A percentile compares a stretch with the other conserved stretches of the same genome.
These are phyloP conservation scores for Rhodotorula toruloides DNA, from an alignment of 768 basidiomycete species.

Conservation along the genomic window DNA sequence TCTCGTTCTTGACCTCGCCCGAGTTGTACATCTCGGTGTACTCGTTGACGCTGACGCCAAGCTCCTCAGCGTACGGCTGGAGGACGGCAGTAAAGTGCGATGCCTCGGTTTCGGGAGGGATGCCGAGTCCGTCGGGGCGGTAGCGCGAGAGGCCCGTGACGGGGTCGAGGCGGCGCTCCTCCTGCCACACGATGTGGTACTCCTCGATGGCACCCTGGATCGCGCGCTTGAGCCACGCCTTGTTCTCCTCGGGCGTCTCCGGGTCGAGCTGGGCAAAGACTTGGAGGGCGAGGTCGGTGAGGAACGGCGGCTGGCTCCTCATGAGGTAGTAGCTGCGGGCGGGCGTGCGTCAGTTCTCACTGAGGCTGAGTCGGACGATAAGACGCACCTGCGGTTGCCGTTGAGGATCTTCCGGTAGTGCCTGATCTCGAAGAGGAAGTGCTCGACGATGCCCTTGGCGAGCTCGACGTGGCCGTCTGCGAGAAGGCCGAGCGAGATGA, in stretches of 20 bases:
- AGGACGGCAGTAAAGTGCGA: slow-evolving; percentile 97
- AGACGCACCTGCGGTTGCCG: slow-evolving; percentile 71
- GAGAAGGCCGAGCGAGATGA: slow-evolving; percentile 84
- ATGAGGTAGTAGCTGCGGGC: slow-evolving; percentile 66
- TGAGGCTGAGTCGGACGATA: slow-evolving; percentile 17
- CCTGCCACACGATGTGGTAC: slow-evolving; percentile 96
- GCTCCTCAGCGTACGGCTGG: slow-evolving; percentile 86
- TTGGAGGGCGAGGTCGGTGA: slow-evolving; percentile 96
- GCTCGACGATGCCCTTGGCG: slow-evolving; percentile 97
- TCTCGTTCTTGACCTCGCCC: slow-evolving; percentile 72
- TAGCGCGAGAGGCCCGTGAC: slow-evolving; percentile 91
- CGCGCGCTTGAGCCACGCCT: slow-evolving; percentile 85
- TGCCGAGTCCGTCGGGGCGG: slow-evolving; percentile 87
- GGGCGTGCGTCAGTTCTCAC: neutral
- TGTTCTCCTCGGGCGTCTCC: slow-evolving; percentile 70
- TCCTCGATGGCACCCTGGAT: slow-evolving; percentile 98
- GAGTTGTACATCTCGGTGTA: slow-evolving; percentile 95
- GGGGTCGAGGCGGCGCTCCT: slow-evolving; percentile 86
- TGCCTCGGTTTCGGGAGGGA: slow-evolving; percentile 97
- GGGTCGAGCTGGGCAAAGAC: slow-evolving; percentile 95
- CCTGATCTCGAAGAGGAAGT: slow-evolving; percentile 98
- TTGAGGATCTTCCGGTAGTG: slow-evolving; percentile 66
- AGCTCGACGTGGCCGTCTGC: slow-evolving; percentile 90
- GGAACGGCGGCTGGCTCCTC: slow-evolving; percentile 94
- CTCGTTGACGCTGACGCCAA: slow-evolving; percentile 87